Evolutionary conservation across 148 eudicot genomes (phyloP), one percentile per base, ranked within the genome.

Genomic region (Rhododendron griersonianum): DNA sequence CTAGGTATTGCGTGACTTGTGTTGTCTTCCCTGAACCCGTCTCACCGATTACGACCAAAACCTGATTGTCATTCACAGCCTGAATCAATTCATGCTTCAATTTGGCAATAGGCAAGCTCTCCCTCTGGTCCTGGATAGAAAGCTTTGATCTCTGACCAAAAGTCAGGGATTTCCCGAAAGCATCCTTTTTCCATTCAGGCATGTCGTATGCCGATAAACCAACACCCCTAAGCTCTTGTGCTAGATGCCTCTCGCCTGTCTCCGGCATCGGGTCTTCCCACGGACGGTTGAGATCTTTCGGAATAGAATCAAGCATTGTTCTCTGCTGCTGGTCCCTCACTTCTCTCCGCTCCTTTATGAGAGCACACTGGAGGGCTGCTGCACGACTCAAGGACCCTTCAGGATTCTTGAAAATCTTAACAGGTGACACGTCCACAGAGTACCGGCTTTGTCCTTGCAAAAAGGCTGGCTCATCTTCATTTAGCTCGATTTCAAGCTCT

Each of bases 241-340:
- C 98, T 53, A 96, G 91, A 89, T 93, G 98, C 89, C 99, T 91
- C 93, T 94, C 98, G 65, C 98, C 98, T 5, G 95, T 87, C 87
- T 96, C 98, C 1, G 98, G 98, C 99, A 96, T 96, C 71, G 99
- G 99, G 84, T 96, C 99, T 91, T 96, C 99, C 99, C 99, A 96
- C 2, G 99, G 99, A 63, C 98, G 93, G 86, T 96, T 96, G 78
- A 96, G 90, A 94, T 95, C 99, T 87, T 95, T 96, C 0, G 99
- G 98, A 44, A 96, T 96, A 19, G 98, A 95, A 87, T 95, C 98
- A 63, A 96, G 93, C 96, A 94, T 94, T 39, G 95, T 89, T 67
- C 98, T 91, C 84, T 96, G 98, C 59, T 96, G 95, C 71, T 94
- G 98, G 59, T 94, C 98, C 53, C 98, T 90, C 5, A 96, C 94